Evolutionary conservation across 2,329 filamentous ascomycete species (phyloP).

Genomic region (Colletotrichum euphorbiae): DNA sequence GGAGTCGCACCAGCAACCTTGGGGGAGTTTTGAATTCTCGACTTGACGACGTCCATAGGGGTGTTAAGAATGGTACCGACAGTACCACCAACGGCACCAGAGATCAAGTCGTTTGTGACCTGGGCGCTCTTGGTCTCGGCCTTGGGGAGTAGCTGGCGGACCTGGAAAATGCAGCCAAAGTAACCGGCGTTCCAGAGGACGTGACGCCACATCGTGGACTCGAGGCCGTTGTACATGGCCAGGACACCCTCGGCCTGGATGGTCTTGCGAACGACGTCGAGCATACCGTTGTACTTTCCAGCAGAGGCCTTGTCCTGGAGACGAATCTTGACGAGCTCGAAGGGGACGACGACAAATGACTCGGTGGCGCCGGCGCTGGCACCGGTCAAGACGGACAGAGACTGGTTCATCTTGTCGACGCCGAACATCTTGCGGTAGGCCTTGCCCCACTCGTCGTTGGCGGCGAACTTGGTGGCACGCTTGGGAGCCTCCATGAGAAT

Average conservation of each 20-base stretch:
- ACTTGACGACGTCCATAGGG: constrained; percentile 97
- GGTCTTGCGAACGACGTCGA: constrained; percentile 85
- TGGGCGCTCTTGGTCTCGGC: constrained; percentile 84
- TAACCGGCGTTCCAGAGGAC: constrained; percentile 91
- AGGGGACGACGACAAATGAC: constrained; percentile 96
- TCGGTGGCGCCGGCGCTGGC: constrained; percentile 96
- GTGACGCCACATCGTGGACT: constrained; percentile 97
- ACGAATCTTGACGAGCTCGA: constrained; percentile 98
- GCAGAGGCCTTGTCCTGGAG: constrained; percentile 95
- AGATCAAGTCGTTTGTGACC: constrained; percentile 88
- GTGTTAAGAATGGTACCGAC: constrained; percentile 92
- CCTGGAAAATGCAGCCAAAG: constrained; percentile 99
- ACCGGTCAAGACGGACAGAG: constrained; percentile 90
- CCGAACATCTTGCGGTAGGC: constrained; percentile 92
- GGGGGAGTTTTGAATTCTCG: constrained; percentile 93
- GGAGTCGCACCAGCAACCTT: constrained; percentile 83
- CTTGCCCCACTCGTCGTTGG: constrained; percentile 98
- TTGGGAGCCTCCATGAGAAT: constrained; percentile 97
- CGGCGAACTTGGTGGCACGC: constrained; percentile 97
- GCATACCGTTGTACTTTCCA: constrained; percentile 84
- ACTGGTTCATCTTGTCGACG: constrained; percentile 88
- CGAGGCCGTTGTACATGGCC: constrained; percentile 95
- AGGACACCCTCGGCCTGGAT: constrained; percentile 85
- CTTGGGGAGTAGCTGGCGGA: constrained; percentile 84
- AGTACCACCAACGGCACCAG: constrained; percentile 89